Conservation (phyloP, 768 basidiomycete genomes). For the Clathrus columnatus region DNA sequence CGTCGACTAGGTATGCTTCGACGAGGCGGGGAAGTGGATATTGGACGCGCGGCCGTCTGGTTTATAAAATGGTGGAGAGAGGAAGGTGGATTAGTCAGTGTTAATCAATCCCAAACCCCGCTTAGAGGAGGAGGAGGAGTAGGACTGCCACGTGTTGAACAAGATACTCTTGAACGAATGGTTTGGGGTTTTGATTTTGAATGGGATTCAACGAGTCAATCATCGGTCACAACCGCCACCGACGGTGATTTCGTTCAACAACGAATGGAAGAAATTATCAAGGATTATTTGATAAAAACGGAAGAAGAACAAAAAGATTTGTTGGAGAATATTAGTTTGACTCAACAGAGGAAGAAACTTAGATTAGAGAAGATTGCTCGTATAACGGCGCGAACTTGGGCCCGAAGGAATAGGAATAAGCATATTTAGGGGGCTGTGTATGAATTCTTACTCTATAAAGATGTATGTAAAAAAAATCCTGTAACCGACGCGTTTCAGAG, state of each 20-base stretch:
- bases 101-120: constrained; percentile 29
- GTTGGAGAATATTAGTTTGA: constrained; percentile 54
- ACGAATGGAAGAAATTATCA: constrained; percentile 67
- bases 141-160: no score
- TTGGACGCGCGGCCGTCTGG: constrained; percentile 63
- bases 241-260: constrained; percentile 36
- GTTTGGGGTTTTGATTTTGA: constrained; percentile 87
- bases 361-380: constrained; percentile 31
- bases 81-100: constrained; percentile 52
- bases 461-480: no score
- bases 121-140: no score
- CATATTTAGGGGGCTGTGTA: no score
- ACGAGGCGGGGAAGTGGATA: constrained; percentile 66
- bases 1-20: constrained; percentile 72
- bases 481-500: no score
- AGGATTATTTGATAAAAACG: constrained; percentile 37
- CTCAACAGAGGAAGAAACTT: constrained; percentile 58
- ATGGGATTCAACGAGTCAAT: constrained; percentile 33
- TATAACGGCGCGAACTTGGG: neutral
- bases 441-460: no score
- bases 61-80: constrained; percentile 86
- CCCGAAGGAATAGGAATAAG: neutral
- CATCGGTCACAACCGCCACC: constrained; percentile 13
- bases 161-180: constrained; percentile 24
- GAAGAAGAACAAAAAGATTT: constrained; percentile 41